phyloP scores from a whole-genome alignment of 2,329 filamentous ascomycete genomes.

The Colletotrichum limetticola region DNA sequence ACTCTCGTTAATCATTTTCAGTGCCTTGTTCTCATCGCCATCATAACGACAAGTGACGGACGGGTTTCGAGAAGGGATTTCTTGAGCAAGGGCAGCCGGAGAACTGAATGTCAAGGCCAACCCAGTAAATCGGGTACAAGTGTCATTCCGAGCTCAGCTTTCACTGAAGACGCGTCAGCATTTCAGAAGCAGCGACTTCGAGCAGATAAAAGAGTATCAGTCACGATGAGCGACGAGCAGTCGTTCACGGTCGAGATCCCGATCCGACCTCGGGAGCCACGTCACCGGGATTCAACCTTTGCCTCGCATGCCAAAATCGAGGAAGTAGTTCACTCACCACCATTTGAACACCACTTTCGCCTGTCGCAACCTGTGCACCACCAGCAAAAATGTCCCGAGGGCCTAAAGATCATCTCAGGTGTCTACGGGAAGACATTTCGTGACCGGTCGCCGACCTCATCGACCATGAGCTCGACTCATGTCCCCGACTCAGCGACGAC shows the following conservation, averaged over 20 bases:
- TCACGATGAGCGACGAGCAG: slow-evolving; percentile 13
- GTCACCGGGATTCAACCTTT: slow-evolving; percentile 26
- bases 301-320: slow-evolving; percentile 18
- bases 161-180: neutral
- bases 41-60: slow-evolving; percentile 4
- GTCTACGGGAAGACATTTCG: slow-evolving; percentile 21
- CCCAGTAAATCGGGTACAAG: neutral
- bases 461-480: slow-evolving; percentile 49
- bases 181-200: neutral
- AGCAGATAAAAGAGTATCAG: neutral
- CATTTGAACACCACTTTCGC: slow-evolving; percentile 25
- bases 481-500: slow-evolving; percentile 52
- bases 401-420: slow-evolving; percentile 30
- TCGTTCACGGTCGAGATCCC: slow-evolving; percentile 29
- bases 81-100: neutral
- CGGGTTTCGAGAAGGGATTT: neutral
- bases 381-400: slow-evolving; percentile 31
- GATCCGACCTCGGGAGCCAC: slow-evolving; percentile 32
- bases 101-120: slow-evolving; percentile 4
- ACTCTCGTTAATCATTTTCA: slow-evolving; percentile 6
- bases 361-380: slow-evolving; percentile 16
- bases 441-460: slow-evolving; percentile 49
- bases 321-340: slow-evolving; percentile 11
- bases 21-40: neutral
- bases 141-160: slow-evolving; percentile 9